Evolutionary conservation across 2,329 filamentous ascomycete genomes (phyloP).

Genomic region (Hymenoscyphus fraxineus): DNA sequence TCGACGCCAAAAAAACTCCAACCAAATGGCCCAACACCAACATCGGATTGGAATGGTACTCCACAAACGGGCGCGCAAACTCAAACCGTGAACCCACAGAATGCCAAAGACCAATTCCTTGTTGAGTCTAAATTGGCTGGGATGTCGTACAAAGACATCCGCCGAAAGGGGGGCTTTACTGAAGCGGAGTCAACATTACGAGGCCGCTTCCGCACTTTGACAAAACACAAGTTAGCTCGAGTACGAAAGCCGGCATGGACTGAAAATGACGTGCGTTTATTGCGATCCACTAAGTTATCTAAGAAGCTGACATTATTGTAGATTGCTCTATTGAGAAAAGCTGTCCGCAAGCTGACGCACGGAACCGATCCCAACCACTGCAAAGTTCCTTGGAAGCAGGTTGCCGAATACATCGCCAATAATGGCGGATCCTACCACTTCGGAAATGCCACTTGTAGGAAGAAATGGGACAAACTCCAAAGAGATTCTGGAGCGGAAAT

Average conservation of each 20-base stretch:
- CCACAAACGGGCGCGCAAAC: slow-evolving; percentile 6
- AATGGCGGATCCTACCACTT: slow-evolving; percentile 57
- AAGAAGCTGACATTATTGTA: slow-evolving; percentile 26
- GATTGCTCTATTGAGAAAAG: slow-evolving; percentile 44
- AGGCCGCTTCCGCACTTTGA: slow-evolving; percentile 62
- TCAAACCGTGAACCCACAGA: slow-evolving; percentile 24
- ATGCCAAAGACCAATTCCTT: slow-evolving; percentile 47
- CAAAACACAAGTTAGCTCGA: slow-evolving; percentile 57
- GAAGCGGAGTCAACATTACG: slow-evolving; percentile 71
- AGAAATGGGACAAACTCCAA: slow-evolving; percentile 49
- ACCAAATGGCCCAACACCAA: slow-evolving; percentile 19
- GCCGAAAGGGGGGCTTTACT: slow-evolving; percentile 47
- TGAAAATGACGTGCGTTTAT: slow-evolving; percentile 56
- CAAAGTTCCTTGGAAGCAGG: slow-evolving; percentile 54
- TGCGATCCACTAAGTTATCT: not conserved
- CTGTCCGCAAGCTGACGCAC: slow-evolving; percentile 39
- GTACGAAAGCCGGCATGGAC: slow-evolving; percentile 65
- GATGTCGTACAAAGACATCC: slow-evolving; percentile 64
- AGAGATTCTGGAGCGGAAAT: not conserved
- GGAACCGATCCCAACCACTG: slow-evolving; percentile 22
- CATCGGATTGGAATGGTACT: not conserved
- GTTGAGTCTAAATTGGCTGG: slow-evolving; percentile 52
- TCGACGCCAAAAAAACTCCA: slow-evolving; percentile 17
- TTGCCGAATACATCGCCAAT: slow-evolving; percentile 49
- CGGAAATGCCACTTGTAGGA: slow-evolving; percentile 55